Conservation (phyloP, 306 rosid genomes). For the Rosa persica region DNA sequence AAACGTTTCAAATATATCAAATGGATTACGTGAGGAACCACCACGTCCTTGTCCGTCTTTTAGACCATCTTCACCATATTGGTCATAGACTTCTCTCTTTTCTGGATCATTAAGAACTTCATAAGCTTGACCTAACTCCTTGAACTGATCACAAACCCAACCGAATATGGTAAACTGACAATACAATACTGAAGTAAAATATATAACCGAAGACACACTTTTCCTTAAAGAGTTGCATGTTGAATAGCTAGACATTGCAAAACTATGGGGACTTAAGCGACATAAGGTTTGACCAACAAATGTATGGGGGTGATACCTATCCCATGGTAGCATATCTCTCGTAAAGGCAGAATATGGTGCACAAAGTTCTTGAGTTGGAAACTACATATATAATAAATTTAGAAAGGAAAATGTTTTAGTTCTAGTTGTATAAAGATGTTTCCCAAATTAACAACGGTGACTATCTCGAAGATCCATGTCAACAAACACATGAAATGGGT, state of each 20-base stretch:
- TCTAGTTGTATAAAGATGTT: not conserved
- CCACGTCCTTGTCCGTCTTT: conserved; percentile 66
- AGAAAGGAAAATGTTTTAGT: not conserved
- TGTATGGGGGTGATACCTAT: not conserved
- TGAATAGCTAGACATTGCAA: not conserved
- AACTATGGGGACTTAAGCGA: not conserved
- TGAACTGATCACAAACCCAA: conserved; percentile 47
- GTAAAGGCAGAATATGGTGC: not conserved
- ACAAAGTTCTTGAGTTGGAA: not conserved
- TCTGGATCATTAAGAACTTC: conserved; percentile 75
- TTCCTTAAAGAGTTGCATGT: not conserved
- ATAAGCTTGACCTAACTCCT: conserved; percentile 78
- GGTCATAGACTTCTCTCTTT: conserved; percentile 69
- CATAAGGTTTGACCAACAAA: not conserved
- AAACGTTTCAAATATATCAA: conserved; percentile 70
- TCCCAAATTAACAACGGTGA: not conserved
- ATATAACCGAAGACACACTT: not conserved
- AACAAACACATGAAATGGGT: not conserved
- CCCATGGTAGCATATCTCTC: not conserved
- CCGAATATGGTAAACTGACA: not conserved
- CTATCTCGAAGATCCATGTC: not conserved
- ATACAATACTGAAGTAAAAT: not conserved
- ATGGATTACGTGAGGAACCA: conserved; percentile 63
- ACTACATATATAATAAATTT: not conserved
- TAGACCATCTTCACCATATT: conserved; percentile 81